Evolutionary conservation across 805 yeast genomes (phyloP).

Genomic region (Clavispora asparagi): DNA sequence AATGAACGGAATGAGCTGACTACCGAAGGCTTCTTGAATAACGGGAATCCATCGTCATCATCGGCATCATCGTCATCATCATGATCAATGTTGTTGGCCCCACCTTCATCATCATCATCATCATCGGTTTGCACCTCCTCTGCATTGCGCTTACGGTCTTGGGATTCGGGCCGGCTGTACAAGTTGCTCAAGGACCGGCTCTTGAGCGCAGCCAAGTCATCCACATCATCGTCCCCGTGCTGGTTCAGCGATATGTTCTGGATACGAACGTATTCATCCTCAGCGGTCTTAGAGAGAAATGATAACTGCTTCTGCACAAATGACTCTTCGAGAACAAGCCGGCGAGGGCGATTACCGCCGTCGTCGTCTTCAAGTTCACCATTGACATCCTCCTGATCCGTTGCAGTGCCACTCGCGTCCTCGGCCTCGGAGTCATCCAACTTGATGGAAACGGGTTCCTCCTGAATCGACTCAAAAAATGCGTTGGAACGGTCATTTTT

Average conservation of each 20-base stretch:
- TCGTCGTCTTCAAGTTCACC: conserved; percentile 7
- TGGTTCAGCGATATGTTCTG: conserved; percentile 30
- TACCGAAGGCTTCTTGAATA: conserved; percentile 41
- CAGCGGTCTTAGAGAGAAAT: conserved; percentile 35
- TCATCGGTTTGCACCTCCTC: conserved; percentile 15
- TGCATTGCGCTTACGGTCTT: conserved; percentile 8
- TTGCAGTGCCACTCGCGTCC: conserved; percentile 9
- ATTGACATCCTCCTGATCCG: conserved; percentile 7
- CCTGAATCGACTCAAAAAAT: conserved; percentile 60
- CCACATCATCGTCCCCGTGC: conserved; percentile 35
- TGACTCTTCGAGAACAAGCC: conserved; percentile 42
- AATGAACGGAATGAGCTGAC: conserved; percentile 42
- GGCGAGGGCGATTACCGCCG: conserved; percentile 22
- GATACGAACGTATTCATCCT: conserved; percentile 27
- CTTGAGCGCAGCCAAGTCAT: conserved; percentile 45
- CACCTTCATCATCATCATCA: conserved; percentile 22
- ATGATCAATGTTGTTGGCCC: conserved; percentile 19
- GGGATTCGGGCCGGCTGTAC: conserved; percentile 14
- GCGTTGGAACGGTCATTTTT: conserved; percentile 58
- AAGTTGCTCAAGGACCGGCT: conserved; percentile 32
- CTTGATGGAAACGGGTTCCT: conserved; percentile 31
- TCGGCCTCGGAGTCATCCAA: conserved; percentile 20
- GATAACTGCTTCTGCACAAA: conserved; percentile 55
- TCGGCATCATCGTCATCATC: conserved; percentile 18
- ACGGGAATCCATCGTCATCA: conserved; percentile 32